phyloP scores from a whole-genome alignment of 1,284 basidiomycete species.

The Boletus sp. region DNA sequence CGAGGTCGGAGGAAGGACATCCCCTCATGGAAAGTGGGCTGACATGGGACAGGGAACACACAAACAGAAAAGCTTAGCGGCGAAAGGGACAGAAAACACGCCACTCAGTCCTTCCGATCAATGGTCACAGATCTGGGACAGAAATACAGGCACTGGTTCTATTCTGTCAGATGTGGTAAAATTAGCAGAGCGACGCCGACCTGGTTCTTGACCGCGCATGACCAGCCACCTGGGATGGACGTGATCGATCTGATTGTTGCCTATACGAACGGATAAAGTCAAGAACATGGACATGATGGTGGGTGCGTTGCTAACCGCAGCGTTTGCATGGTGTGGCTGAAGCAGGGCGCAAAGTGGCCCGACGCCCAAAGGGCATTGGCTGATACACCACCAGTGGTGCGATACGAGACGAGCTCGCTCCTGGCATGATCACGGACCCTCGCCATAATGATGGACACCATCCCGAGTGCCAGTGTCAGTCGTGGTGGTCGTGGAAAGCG shows the following conservation, averaged over 20 bases:
- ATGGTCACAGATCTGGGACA: constrained; percentile 15
- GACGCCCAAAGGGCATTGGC: constrained; percentile 14
- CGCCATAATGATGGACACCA: not conserved
- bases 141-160: constrained; percentile 2
- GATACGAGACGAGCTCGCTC: constrained; percentile 1
- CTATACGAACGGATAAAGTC: constrained; percentile 2
- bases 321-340: constrained; percentile 9
- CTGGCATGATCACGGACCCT: not conserved
- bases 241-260: constrained; percentile 9
- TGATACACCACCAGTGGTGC: constrained; percentile 18
- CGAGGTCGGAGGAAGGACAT: constrained; percentile 26
- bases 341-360: constrained; percentile 16
- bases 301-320: constrained; percentile 7
- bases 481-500: constrained; percentile 11
- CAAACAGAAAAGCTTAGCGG: constrained; percentile 14
- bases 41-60: constrained; percentile 22
- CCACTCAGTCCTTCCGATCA: constrained; percentile 15
- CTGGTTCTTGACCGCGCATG: not conserved
- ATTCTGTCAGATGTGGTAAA: constrained; percentile 7
- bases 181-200: not conserved
- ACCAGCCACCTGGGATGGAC: not conserved
- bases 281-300: constrained; percentile 6
- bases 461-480: constrained; percentile 15
- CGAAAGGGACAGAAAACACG: constrained; percentile 10
- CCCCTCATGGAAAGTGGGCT: constrained; percentile 27